phyloP scores from a whole-genome alignment of 2,329 filamentous ascomycete species.

The Aphanocladium album region DNA sequence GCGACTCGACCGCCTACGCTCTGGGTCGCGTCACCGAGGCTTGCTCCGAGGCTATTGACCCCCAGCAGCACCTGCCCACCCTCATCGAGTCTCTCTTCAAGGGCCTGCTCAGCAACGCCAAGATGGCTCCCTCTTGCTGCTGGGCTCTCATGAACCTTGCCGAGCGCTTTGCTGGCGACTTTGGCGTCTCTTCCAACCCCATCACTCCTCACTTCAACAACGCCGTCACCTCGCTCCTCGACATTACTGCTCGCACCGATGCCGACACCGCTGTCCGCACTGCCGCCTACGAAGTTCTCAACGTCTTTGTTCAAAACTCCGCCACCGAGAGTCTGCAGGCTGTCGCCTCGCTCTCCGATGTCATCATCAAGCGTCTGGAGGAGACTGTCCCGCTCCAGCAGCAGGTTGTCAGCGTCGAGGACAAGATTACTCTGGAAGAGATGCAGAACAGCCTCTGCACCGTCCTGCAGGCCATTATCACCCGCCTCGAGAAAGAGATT shows the following conservation, averaged over 20 bases:
- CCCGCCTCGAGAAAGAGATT: slow-evolving; percentile 87
- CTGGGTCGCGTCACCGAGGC: slow-evolving; percentile 94
- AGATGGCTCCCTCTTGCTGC: slow-evolving; percentile 98
- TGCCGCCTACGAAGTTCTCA: slow-evolving; percentile 94
- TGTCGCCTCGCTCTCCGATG: slow-evolving; percentile 76
- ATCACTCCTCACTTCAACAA: slow-evolving; percentile 90
- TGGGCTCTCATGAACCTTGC: slow-evolving; percentile 99
- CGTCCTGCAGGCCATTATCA: slow-evolving; percentile 85
- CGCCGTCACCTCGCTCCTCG: slow-evolving; percentile 78
- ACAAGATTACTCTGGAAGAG: slow-evolving; percentile 91
- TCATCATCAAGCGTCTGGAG: slow-evolving; percentile 86
- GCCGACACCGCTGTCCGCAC: slow-evolving; percentile 86
- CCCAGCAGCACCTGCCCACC: slow-evolving; percentile 72
- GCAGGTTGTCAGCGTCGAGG: slow-evolving; percentile 95
- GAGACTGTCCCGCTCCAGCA: slow-evolving; percentile 83
- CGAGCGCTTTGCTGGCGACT: slow-evolving; percentile 87
- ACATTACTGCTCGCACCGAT: slow-evolving; percentile 77
- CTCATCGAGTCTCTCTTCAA: slow-evolving; percentile 86
- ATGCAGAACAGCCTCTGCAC: slow-evolving; percentile 95
- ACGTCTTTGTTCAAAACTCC: slow-evolving; percentile 87
- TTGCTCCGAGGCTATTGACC: slow-evolving; percentile 87
- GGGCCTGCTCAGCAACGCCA: slow-evolving; percentile 82
- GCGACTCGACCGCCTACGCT: slow-evolving; percentile 93
- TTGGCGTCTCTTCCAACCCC: slow-evolving; percentile 70
- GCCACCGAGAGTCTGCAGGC: slow-evolving; percentile 78